Percentiles rank a stretch among this genome's conserved stretches.
These are phyloP conservation scores for Geranium rotundifolium DNA, from an alignment of 345 rosid species.

Conservation along the genomic window DNA sequence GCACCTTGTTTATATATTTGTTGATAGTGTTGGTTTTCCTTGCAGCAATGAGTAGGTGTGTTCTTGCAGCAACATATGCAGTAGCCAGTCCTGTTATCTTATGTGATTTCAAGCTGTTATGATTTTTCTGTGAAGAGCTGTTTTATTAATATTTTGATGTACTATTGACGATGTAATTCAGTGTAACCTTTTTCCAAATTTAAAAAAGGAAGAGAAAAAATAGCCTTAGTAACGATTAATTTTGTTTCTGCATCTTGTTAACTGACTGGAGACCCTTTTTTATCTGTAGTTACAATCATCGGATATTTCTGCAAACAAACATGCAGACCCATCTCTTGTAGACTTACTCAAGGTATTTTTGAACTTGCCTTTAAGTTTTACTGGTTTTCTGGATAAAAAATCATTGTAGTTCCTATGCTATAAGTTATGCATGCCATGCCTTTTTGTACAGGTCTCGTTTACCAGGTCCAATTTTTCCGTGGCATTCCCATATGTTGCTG, in stretches of 20 bases:
- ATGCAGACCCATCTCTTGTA: constrained; percentile 42
- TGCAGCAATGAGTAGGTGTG: too few species aligned
- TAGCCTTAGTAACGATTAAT: neutral
- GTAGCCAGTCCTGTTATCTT: too few species aligned
- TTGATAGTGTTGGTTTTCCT: too few species aligned
- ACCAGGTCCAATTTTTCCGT: constrained; percentile 64
- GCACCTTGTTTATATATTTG: too few species aligned
- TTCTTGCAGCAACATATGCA: too few species aligned
- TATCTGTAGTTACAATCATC: constrained; percentile 48
- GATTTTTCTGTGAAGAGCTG: too few species aligned
- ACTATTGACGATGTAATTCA: too few species aligned
- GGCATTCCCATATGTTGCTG: constrained; percentile 83
- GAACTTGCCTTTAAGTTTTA: neutral
- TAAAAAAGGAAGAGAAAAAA: neutral
- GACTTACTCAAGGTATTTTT: constrained; percentile 55
- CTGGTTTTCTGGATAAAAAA: neutral
- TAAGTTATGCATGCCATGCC: constrained; percentile 1
- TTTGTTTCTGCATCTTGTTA: neutral
- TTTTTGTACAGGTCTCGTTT: constrained; percentile 42
- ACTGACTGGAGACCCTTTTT: constrained; percentile 11
- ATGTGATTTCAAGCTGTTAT: too few species aligned
- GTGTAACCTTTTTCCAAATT: neutral
- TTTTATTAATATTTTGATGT: too few species aligned
- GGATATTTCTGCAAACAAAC: constrained; percentile 50
- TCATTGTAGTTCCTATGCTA: too few species aligned